phyloP scores from a whole-genome alignment of 2,329 filamentous ascomycete genomes.

The Fusarium irregulare region DNA sequence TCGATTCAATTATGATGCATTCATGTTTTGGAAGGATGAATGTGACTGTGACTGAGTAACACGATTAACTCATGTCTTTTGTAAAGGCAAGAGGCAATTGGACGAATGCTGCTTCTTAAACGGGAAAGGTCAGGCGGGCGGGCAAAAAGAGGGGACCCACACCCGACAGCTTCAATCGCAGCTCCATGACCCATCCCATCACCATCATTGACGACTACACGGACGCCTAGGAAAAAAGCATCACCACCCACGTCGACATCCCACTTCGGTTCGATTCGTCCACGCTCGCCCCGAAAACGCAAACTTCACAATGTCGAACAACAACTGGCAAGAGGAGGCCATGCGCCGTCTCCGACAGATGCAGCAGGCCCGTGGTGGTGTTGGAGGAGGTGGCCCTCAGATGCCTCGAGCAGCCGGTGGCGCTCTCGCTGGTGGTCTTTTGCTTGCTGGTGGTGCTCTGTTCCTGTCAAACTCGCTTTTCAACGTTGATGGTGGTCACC shows the following conservation, averaged over 20 bases:
- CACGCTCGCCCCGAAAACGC: constrained; percentile 7
- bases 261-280: constrained; percentile 26
- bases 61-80: background rate
- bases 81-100: constrained; percentile 3
- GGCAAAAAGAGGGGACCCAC: constrained; percentile 44
- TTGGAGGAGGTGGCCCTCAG: constrained; percentile 57
- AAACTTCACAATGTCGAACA: constrained; percentile 49
- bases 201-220: constrained; percentile 40
- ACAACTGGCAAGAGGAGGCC: constrained; percentile 62
- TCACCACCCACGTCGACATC: constrained; percentile 28
- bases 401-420: constrained; percentile 55
- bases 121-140: constrained; percentile 40
- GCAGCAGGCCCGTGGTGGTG: constrained; percentile 57
- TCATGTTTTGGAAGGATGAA: background rate
- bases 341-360: constrained; percentile 63
- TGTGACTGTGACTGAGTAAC: too few species aligned
- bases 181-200: constrained; percentile 39
- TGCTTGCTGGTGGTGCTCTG: constrained; percentile 62
- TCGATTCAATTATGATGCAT: background rate
- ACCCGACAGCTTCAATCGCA: constrained; percentile 44
- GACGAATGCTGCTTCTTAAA: constrained; percentile 10
- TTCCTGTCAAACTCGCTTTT: constrained; percentile 72
- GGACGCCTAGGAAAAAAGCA: constrained; percentile 27
- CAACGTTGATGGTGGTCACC: constrained; percentile 96
- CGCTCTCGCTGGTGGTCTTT: constrained; percentile 55